Percentiles rank a stretch among this genome's conserved stretches.
These are phyloP conservation scores for Dactylonectria estremocensis DNA, from an alignment of 2,329 filamentous ascomycete species.

Conservation along the genomic window DNA sequence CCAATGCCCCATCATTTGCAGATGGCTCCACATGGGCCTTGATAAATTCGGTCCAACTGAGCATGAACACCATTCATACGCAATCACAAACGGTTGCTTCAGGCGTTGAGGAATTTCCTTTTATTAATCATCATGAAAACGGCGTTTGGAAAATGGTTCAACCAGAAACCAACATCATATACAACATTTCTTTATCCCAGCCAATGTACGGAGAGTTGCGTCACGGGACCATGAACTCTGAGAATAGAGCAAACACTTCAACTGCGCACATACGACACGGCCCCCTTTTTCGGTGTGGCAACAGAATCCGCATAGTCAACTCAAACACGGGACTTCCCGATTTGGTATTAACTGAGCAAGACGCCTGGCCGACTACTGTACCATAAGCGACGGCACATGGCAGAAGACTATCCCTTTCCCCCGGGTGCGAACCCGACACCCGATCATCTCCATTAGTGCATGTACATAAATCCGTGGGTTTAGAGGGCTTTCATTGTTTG, in stretches of 20 bases:
- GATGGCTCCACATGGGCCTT: conserved; percentile 42
- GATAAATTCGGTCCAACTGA: conserved; percentile 10
- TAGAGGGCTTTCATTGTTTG: conserved; percentile 22
- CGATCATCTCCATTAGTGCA: conserved; percentile 35
- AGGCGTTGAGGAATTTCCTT: conserved; percentile 19
- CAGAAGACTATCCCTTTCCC: conserved; percentile 39
- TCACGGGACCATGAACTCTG: conserved; percentile 20
- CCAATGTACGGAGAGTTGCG: conserved; percentile 23
- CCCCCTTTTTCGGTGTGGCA: conserved; percentile 28
- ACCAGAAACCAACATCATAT: conserved; percentile 10
- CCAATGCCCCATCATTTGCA: conserved; percentile 47
- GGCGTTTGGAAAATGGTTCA: conserved; percentile 33
- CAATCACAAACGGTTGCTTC: conserved; percentile 9
- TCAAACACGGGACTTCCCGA: conserved; percentile 25
- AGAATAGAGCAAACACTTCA: conserved; percentile 32
- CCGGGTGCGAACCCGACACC: conserved; percentile 43
- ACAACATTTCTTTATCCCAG: conserved; percentile 12
- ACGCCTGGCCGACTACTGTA: conserved; percentile 37
- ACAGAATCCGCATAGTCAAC: conserved; percentile 29
- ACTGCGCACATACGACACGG: conserved; percentile 29
- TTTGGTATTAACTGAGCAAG: conserved; percentile 28
- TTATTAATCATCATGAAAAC: conserved; percentile 32
- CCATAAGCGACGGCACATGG: conserved; percentile 39
- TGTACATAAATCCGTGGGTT: conserved; percentile 42
- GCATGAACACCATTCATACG: conserved; percentile 6